A percentile compares a stretch with the other conserved stretches of the same genome.
phyloP scores from a whole-genome alignment of 345 rosid genomes.

The Microcos paniculata region DNA sequence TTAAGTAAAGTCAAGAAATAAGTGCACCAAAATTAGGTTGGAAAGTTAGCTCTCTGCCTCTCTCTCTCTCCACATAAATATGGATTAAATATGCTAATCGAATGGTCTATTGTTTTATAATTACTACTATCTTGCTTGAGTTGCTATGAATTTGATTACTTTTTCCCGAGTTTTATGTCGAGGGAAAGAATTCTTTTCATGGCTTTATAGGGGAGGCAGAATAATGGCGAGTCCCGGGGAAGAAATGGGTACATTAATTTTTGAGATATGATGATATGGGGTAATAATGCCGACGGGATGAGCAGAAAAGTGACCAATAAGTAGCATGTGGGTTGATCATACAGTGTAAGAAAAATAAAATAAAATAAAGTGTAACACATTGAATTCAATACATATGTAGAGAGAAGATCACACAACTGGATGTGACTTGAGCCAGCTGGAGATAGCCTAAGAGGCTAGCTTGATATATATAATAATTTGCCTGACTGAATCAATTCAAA shows the following conservation, averaged over 20 bases:
- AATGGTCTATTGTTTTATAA: background rate
- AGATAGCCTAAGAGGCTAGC: background rate
- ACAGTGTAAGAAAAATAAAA: background rate
- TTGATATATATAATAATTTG: background rate
- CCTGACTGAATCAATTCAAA: background rate
- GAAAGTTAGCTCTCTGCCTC: background rate
- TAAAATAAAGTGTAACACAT: background rate
- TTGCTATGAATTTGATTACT: background rate
- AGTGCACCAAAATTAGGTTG: background rate
- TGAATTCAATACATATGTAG: background rate
- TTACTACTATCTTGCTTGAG: background rate
- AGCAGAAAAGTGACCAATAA: slow-evolving; percentile 6
- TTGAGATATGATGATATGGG: background rate
- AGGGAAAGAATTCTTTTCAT: background rate
- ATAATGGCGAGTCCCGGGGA: no score
- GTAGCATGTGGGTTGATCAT: background rate
- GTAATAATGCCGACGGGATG: background rate
- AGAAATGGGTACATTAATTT: background rate
- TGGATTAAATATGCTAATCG: background rate
- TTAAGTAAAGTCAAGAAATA: background rate
- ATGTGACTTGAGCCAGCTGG: background rate
- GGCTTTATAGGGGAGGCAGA: background rate
- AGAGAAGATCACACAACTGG: background rate
- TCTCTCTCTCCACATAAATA: no score
- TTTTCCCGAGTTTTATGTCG: background rate